A percentile compares a stretch with the other conserved stretches of the same genome.
Evolutionary conservation across 2,329 filamentous ascomycete genomes (phyloP).

Genomic region (Bisporella sp.): DNA sequence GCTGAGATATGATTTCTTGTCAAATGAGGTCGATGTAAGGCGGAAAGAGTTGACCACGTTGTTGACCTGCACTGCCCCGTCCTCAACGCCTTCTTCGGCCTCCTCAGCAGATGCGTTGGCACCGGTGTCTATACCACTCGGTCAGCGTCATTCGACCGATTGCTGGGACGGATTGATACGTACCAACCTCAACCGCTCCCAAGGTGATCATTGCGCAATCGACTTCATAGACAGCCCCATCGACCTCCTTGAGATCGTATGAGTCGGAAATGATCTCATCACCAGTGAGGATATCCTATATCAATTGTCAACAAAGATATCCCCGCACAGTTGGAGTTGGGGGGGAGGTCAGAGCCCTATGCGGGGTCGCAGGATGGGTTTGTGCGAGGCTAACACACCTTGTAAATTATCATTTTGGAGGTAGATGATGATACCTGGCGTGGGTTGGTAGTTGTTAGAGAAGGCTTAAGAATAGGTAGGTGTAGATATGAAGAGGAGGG

Average conservation of each 20-base stretch:
- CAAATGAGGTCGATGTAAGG: conserved; percentile 68
- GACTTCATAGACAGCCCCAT: conserved; percentile 78
- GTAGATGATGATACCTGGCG: background rate
- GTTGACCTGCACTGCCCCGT: conserved; percentile 68
- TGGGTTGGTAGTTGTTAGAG: no score
- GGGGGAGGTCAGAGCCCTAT: no score
- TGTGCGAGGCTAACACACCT: conserved; percentile 29
- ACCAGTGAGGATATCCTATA: conserved; percentile 76
- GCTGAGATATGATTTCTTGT: conserved; percentile 79
- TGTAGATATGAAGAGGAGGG: background rate
- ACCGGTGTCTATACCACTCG: conserved; percentile 59
- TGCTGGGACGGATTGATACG: conserved; percentile 10
- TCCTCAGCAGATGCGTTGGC: conserved; percentile 97
- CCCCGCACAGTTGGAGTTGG: no score
- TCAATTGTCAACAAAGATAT: background rate
- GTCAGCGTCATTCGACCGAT: background rate
- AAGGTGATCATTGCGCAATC: conserved; percentile 87
- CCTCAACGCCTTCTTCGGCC: conserved; percentile 69
- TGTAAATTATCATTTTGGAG: conserved; percentile 50
- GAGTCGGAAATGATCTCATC: conserved; percentile 98
- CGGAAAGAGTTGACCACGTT: conserved; percentile 93
- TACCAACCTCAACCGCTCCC: conserved; percentile 67
- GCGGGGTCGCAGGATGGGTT: no score
- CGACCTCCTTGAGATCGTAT: conserved; percentile 74
- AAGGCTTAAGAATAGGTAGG: conserved; percentile 2